Base-by-base conservation (phyloP, 345 rosid species). In the Murraya paniculata region DNA sequence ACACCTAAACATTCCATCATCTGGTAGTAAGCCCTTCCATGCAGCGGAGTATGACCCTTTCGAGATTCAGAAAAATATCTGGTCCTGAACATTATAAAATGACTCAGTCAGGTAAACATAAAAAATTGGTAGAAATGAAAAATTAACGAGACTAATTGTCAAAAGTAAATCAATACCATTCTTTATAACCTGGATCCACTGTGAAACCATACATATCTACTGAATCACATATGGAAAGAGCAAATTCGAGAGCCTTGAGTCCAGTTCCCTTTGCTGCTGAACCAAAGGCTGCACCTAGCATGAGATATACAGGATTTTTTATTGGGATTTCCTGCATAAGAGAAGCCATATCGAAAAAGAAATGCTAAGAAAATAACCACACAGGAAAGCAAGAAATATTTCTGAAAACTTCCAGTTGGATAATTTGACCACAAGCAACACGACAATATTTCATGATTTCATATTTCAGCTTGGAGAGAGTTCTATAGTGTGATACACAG, bases 1-100 rank as follows among this genome's bases (percentile, higher is more conserved):
- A 92, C 98, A 84, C 98, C 99, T 83, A 96, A 87, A 81, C 98
- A 96, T 84, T 94, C 99, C 98, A 96, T 96, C 98, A 96, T 89
- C 85, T 94, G 98, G 85, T 94, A 94, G 86, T 93, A 97, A 82
- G 98, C 98, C 79, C 99, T 88, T 55, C 99, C 99, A 76, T 91
- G 98, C 81, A 97, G 86, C 76, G 99, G 99, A 57, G 97, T 97
- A 86, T 97, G 99, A 41, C 99, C 99, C 83, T 93, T 85, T 64
- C 98, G 90, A 31, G 96, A 91, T 91, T 97, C 97, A 53, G 98
- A 97, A 86, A 94, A 94, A 81, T 97, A 97, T 87, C 98, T 91
- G 48, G 98, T 94, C 99, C 96, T 94, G 89, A 82, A 75, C 7
- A 57, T 61, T 59, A 19, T 9, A 59, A 74, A 56, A 71, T 75